These are phyloP conservation scores for Fusarium armeniacum DNA, from an alignment of 2,329 filamentous ascomycete genomes.

Conservation along the genomic window DNA sequence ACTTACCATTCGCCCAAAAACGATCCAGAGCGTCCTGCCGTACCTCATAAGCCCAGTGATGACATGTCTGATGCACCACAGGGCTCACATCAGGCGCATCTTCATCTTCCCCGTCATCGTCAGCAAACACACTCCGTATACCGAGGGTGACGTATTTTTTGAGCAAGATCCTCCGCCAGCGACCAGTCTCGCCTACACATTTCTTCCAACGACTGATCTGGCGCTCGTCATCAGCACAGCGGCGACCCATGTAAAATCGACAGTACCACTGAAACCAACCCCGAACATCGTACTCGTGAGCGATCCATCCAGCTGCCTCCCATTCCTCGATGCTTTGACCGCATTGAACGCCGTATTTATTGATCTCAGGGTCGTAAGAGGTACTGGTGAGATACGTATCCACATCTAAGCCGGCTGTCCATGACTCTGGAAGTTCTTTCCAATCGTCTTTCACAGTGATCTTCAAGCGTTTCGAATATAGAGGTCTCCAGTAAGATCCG, in stretches of 20 bases:
- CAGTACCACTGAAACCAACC: slow-evolving; percentile 36
- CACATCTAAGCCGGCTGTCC: slow-evolving; percentile 8
- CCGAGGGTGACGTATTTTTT: slow-evolving; percentile 27
- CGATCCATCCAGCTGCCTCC: slow-evolving; percentile 34
- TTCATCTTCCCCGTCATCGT: slow-evolving; percentile 11
- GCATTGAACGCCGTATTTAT: slow-evolving; percentile 27
- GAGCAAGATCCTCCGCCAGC: slow-evolving; percentile 20
- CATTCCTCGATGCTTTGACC: slow-evolving; percentile 33
- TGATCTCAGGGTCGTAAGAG: slow-evolving; percentile 21
- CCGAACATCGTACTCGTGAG: slow-evolving; percentile 18
- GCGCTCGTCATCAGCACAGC: slow-evolving; percentile 18
- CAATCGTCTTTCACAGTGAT: slow-evolving; percentile 15
- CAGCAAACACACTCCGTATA: slow-evolving; percentile 26
- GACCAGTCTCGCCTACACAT: slow-evolving; percentile 25
- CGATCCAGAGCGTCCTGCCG: slow-evolving; percentile 19
- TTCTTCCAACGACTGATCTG: slow-evolving; percentile 37
- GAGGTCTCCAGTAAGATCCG: slow-evolving; percentile 24
- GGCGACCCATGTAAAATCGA: slow-evolving; percentile 26
- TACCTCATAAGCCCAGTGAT: slow-evolving; percentile 32
- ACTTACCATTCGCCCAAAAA: slow-evolving; percentile 17
- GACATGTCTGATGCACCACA: slow-evolving; percentile 29
- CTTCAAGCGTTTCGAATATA: slow-evolving; percentile 1
- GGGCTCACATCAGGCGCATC: slow-evolving; percentile 19
- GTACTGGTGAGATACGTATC: slow-evolving; percentile 12
- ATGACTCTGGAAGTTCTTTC: slow-evolving; percentile 15